Evolutionary conservation across 176 grass and related monocot genomes (phyloP), one percentile per base, ranked within the genome.

Genomic region (Miscanthus lutarioriparius): DNA sequence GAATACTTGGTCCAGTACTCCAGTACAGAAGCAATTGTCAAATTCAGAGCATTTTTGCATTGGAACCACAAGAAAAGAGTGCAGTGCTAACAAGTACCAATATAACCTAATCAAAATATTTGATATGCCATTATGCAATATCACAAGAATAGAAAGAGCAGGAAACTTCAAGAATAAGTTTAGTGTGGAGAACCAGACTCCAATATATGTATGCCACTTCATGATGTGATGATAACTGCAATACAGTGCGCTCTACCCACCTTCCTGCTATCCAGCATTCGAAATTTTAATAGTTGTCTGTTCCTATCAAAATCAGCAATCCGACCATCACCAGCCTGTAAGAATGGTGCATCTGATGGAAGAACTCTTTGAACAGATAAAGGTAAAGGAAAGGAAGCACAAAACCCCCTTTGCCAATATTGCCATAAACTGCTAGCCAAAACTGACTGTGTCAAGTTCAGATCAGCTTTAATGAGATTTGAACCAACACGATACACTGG

Each of bases 321-420:
- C 28, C 53, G 73, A 91, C 85, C 84, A 67, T 89, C 91, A 91
- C 90, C 76, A 89, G 81, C 71, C 70, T 82, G 91, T 78, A 93
- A 92, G 83, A 65, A 90, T 83, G 91, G 91, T 65, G 89, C 80
- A 91, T 91, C 91, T 74, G 76, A 87, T 82, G 78, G 89, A 82
- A 98, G 87, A 81, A 95, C 77, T 95, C 96, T 93, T 84, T 90
- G 89, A 80, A 95, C 66, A 80, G 91, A 95, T 77, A 98, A n/a
- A 74, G 96, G 96, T 93, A 95, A 83, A 87, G 96, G 85, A 87
- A 95, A 91, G 73, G 88, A 95, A 85, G 91, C 91, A 30, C 92
- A 93, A 92, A 93, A 95, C 79, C 91, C 96, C 87, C 85, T 93
- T 91, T 92, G 96, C 96, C 96, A 95, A 89, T 95, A 93, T 80